Evolutionary conservation across 805 yeast genomes (phyloP).

Genomic region (Starmerella tilneyi): DNA sequence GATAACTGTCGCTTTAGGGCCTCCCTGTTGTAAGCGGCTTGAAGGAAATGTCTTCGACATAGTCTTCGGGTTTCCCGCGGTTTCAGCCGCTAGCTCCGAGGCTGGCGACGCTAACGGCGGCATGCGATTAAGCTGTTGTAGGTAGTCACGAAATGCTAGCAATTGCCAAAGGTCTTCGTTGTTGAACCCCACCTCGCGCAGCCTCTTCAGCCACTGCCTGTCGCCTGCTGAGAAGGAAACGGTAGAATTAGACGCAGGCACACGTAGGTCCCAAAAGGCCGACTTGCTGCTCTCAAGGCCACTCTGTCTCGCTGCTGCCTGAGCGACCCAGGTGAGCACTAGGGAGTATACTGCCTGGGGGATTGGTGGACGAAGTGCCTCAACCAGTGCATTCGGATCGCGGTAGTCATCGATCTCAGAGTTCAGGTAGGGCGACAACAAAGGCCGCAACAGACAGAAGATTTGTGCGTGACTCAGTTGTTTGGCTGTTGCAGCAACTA

Average conservation of each 20-base stretch:
- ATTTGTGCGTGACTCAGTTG: constrained; percentile 65
- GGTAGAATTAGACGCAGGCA: constrained; percentile 1
- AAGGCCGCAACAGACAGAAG: constrained; percentile 74
- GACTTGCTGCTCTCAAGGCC: constrained; percentile 30
- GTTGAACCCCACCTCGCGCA: constrained; percentile 61
- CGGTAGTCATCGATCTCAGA: constrained; percentile 63
- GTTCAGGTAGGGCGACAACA: constrained; percentile 61
- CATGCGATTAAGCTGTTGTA: constrained; percentile 33
- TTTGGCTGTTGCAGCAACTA: constrained; percentile 52
- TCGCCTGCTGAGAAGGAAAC: constrained; percentile 28
- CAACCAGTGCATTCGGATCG: constrained; percentile 56
- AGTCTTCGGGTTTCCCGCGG: background rate
- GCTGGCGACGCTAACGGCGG: background rate
- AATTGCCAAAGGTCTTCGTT: constrained; percentile 77
- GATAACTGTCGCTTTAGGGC: background rate
- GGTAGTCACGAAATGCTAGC: constrained; percentile 56
- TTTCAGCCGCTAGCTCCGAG: constrained; percentile 3
- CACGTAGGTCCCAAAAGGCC: constrained; percentile 59
- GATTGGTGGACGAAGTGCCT: constrained; percentile 52
- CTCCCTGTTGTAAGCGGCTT: background rate
- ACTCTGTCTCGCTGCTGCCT: constrained; percentile 35
- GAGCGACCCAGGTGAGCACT: constrained; percentile 60
- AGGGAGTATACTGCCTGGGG: constrained; percentile 54
- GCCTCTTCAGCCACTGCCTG: constrained; percentile 49
- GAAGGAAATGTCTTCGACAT: background rate